A percentile compares a stretch with the other conserved stretches of the same genome.
phyloP scores from a whole-genome alignment of 164 flowering plant species.

The Pachysandra terminalis region DNA sequence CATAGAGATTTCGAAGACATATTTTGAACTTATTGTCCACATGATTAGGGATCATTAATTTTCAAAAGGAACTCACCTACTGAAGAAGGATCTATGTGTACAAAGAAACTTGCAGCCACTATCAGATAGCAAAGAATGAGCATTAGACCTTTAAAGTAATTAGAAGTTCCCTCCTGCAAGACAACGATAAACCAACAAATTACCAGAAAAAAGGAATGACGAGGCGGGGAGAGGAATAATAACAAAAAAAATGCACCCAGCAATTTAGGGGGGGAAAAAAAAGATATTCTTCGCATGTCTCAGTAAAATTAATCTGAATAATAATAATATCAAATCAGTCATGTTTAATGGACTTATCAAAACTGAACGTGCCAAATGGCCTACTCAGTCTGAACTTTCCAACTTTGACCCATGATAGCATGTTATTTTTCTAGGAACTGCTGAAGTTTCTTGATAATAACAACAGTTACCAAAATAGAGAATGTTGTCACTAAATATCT shows the following conservation, averaged over 20 bases:
- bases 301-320: too few relatives aligned
- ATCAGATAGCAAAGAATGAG: constrained; percentile 79
- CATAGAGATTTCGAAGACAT: background rate
- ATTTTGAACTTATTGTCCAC: constrained; percentile 9
- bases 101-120: constrained; percentile 87
- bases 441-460: background rate
- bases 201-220: background rate
- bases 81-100: constrained; percentile 57
- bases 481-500: background rate
- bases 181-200: background rate
- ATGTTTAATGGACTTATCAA: too few relatives aligned
- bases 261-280: background rate
- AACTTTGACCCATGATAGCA: background rate
- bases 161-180: constrained; percentile 83
- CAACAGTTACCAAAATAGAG: too few relatives aligned
- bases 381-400: background rate
- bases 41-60: background rate
- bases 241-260: background rate
- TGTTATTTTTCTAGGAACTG: background rate
- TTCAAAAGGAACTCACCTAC: constrained; percentile 37
- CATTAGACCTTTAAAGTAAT: constrained; percentile 88
- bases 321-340: too few relatives aligned
- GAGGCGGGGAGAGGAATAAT: background rate
- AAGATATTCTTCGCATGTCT: too few relatives aligned
- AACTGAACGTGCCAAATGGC: too few relatives aligned